phyloP scores from a whole-genome alignment of 768 basidiomycete genomes.

The Cystobasidium onofrii region DNA sequence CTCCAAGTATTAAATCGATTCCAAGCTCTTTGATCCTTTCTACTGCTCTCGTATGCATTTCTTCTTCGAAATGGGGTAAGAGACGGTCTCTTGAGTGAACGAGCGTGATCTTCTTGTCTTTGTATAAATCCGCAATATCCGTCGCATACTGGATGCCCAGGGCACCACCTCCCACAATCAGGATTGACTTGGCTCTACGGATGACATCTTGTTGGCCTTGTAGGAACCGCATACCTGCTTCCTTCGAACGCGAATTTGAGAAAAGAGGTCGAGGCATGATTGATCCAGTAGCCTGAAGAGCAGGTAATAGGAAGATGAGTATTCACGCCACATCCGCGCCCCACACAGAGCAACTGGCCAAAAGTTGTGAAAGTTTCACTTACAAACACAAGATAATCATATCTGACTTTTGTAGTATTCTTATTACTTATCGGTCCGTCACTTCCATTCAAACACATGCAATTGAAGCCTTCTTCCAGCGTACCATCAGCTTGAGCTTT shows the following conservation, averaged over 20 bases:
- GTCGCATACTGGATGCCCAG: conserved; percentile 43
- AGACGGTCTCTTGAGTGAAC: conserved; percentile 41
- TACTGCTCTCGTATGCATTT: conserved; percentile 37
- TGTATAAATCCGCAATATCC: conserved; percentile 34
- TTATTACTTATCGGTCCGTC: not conserved
- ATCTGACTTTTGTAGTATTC: conserved; percentile 31
- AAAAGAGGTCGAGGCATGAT: conserved; percentile 38
- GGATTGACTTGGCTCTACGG: conserved; percentile 28
- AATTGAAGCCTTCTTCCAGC: conserved; percentile 23
- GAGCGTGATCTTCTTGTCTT: conserved; percentile 40
- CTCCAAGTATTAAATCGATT: conserved; percentile 39
- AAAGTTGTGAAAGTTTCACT: not conserved
- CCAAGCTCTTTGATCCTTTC: conserved; percentile 39
- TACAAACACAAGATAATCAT: conserved; percentile 40
- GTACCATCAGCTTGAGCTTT: conserved; percentile 27
- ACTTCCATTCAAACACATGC: conserved; percentile 22
- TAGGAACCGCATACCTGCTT: conserved; percentile 36
- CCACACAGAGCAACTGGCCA: not conserved
- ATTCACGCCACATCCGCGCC: not conserved
- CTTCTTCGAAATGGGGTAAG: conserved; percentile 38
- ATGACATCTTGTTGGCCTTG: conserved; percentile 35
- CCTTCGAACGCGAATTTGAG: conserved; percentile 34
- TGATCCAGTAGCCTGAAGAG: conserved; percentile 39
- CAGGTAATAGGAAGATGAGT: not conserved
- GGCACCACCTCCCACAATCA: conserved; percentile 41